These are phyloP conservation scores for Bisporella sp. DNA, from an alignment of 2,329 filamentous ascomycete species.

Conservation along the genomic window DNA sequence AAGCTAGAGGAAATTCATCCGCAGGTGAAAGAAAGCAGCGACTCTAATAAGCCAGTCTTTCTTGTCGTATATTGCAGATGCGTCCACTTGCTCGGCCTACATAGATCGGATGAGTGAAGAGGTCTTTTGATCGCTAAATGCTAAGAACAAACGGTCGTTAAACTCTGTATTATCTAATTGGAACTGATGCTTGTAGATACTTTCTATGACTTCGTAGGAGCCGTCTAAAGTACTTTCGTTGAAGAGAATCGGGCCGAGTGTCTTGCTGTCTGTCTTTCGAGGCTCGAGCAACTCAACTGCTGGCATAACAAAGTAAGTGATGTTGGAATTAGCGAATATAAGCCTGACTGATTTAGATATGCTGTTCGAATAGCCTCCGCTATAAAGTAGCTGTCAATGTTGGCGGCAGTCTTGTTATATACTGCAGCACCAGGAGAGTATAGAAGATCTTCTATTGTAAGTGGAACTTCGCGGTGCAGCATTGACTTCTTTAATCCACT, in stretches of 20 bases:
- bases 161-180: too few relatives aligned
- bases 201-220: too few relatives aligned
- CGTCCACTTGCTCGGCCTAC: too few relatives aligned
- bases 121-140: too few relatives aligned
- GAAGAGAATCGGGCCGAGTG: not conserved
- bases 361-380: conserved; percentile 1
- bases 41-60: conserved; percentile 5
- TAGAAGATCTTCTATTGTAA: not conserved
- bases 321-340: not conserved
- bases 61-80: too few relatives aligned
- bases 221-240: not conserved
- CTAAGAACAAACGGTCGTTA: too few relatives aligned
- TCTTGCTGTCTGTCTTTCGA: conserved; percentile 2
- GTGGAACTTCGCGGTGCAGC: not conserved
- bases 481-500: conserved; percentile 1
- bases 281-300: conserved; percentile 1
- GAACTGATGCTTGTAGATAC: conserved; percentile 1
- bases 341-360: conserved; percentile 1
- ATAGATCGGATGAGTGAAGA: too few relatives aligned
- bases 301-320: not conserved
- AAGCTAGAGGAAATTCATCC: too few relatives aligned
- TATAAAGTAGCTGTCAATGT: conserved; percentile 1
- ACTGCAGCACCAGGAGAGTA: too few relatives aligned
- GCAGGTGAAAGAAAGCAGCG: conserved; percentile 4
- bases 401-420: not conserved